A percentile compares a stretch with the other conserved stretches of the same genome.
Evolutionary conservation across 2,329 filamentous ascomycete genomes (phyloP).

Genomic region (Alternaria infectoria): DNA sequence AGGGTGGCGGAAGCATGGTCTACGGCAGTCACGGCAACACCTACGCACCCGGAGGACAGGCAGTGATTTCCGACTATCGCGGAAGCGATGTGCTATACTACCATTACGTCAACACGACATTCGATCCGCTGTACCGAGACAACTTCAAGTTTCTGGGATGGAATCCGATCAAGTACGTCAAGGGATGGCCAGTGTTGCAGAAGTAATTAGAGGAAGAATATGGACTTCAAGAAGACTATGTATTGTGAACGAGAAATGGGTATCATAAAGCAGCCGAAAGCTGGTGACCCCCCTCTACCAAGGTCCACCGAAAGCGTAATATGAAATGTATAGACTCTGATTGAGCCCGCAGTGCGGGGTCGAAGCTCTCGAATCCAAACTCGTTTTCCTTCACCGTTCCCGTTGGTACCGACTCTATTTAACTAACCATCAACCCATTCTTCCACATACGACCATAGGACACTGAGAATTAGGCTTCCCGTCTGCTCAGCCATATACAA

Average conservation of each 20-base stretch:
- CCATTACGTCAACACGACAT: constrained; percentile 15
- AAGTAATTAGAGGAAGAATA: neutral
- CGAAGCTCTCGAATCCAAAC: too few species aligned
- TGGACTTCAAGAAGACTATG: neutral
- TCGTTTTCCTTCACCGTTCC: too few species aligned
- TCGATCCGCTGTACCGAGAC: neutral
- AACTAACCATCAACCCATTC: neutral
- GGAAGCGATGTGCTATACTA: constrained; percentile 23
- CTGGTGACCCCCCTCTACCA: too few species aligned
- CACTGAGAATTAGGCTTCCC: neutral
- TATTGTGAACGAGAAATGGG: neutral
- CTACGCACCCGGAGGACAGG: constrained; percentile 29
- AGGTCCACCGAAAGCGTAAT: too few species aligned
- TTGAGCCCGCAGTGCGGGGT: too few species aligned
- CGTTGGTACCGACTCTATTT: neutral
- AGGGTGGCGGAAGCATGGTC: constrained; percentile 63
- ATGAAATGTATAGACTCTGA: too few species aligned
- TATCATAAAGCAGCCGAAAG: too few species aligned
- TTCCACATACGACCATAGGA: neutral
- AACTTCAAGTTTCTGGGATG: neutral
- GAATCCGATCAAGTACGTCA: neutral
- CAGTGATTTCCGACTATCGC: constrained; percentile 14
- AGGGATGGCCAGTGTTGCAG: neutral
- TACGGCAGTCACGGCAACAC: constrained; percentile 59
- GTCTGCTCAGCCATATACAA: neutral